These are phyloP conservation scores for Prillingera fragicola DNA, from an alignment of 1,284 basidiomycete species.

Conservation along the genomic window DNA sequence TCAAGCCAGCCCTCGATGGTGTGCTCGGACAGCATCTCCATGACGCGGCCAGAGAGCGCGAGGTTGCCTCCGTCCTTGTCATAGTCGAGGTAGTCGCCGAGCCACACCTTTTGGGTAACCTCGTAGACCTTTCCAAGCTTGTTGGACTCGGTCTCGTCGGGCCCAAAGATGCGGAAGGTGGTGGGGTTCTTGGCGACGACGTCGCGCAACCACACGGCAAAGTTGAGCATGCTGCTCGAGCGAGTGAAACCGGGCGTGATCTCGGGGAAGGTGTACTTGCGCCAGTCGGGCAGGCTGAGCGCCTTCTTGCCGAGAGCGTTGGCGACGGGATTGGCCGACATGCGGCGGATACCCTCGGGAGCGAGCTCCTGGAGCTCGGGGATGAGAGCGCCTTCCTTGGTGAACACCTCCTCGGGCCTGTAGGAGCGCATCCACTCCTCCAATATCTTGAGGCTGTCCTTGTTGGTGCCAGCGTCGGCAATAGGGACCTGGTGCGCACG, in stretches of 20 bases:
- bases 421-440: constrained; percentile 67
- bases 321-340: constrained; percentile 33
- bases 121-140: constrained; percentile 75
- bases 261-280: constrained; percentile 50
- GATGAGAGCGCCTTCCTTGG: constrained; percentile 51
- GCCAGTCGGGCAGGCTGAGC: constrained; percentile 63
- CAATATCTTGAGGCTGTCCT: constrained; percentile 60
- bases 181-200: constrained; percentile 62
- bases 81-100: constrained; percentile 17
- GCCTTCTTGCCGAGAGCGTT: constrained; percentile 56
- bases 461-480: constrained; percentile 60
- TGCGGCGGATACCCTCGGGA: constrained; percentile 23
- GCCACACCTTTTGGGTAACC: constrained; percentile 27
- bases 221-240: constrained; percentile 25
- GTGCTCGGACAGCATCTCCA: constrained; percentile 83
- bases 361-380: constrained; percentile 50
- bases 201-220: constrained; percentile 32
- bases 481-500: constrained; percentile 60
- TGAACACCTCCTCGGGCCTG: constrained; percentile 60
- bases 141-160: constrained; percentile 77
- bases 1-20: constrained; percentile 82
- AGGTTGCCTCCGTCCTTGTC: constrained; percentile 8
- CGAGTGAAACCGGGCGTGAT: constrained; percentile 28
- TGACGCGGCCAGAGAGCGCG: constrained; percentile 53
- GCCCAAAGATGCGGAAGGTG: constrained; percentile 82